Base-by-base conservation (phyloP, 225 moss, liverwort and hornwort genomes). In the Physcomitrellopsis africana region DNA sequence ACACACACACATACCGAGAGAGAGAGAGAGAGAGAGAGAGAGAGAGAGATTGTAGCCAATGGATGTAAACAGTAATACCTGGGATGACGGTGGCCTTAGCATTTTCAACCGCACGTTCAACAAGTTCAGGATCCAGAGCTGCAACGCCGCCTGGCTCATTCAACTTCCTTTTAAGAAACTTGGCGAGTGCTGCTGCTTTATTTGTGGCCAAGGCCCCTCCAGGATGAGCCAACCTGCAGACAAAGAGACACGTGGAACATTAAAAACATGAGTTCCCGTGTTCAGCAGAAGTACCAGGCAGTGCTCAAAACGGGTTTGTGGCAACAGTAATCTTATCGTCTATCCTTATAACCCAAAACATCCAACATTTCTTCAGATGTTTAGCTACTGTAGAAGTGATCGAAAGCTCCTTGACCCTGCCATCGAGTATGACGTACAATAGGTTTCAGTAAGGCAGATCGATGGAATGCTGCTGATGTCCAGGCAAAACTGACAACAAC, bases 191-290 rank as follows among this genome's bases (percentile, higher is more conserved):
- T 75, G 91, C 93, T 72, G 93, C 97, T 82, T 97, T 97, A 65
- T 97, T 97, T 27, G 97, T 94, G 61, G 97, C 90, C 85, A 97
- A 85, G 42, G 91, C 84, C 41, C 94, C 97, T 43, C 97, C 97
- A 48, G 97, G 97, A 83, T 97, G 97, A 49, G 97, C 97, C 83
- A 93, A 82, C 82, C 92, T 94, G 71, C 72, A 86, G n/a, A 56
- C 49, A 65, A 52, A 48, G 17, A 22, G 3, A 17, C 3, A 57
- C 19, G 32, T 13, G 69, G 47, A 51, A 10, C 11, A 18, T 68
- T 64, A 43, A 61, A 63, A 57, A 69, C 62, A 45, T 51, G 29
- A 8, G 42, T 67, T 62, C 14, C 67, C 41, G 13, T 10, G 5
- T 18, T 44, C 54, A n/a, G 60, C 26, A 66, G 16, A 2, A 59